Base-by-base conservation (phyloP, 371 early-diverging fungal species). In the Mucor circinelloides region DNA sequence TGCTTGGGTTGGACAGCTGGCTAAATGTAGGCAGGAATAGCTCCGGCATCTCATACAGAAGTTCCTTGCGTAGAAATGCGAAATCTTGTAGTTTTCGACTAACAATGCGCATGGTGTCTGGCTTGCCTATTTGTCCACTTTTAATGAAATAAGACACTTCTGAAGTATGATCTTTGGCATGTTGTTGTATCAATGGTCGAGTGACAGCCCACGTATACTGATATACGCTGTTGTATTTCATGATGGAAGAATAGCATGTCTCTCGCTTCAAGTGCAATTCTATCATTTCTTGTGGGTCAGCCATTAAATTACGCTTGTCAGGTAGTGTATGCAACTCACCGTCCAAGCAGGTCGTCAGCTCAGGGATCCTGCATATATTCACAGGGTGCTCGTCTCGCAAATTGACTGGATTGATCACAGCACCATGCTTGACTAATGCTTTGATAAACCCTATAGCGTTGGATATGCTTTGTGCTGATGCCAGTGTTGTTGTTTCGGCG, bases 1-100 rank as follows among this genome's bases (percentile, higher is more conserved):
- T 28, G 4, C 63, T 66, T 3, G 86, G 84, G 28, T 83, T 74
- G 21, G 72, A 58, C 13, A 85, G 63, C 19, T 77, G 64, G 13
- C 73, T 64, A 10, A 87, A 72, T 1, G 84, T 80, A 0, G 87
- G 87, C n/a, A 87, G 71, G 46, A 83, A 84, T 0, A 73, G 44
- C 54, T 87, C 87, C 0, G 87, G 85, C 23, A 67, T 52, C 64
- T 86, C 85, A 13, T 80, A 65, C 6, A 84, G 30, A 36, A 85
- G 36, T 23, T 80, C 78, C 42, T 78, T 69, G 7, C 81, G 67
- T 19, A 87, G 54, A 27, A 83, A 74, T 31, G 68, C 19, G 59
- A 87, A 87, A 23, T 87, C 87, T 25, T 85, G 74, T 32, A 83
- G 27, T 15, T 70, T 74, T 55, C 86, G 67, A 21, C 70, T 64